Conservation (phyloP, 192 early-diverging fungal species). For the Pilobolus umbonatus region DNA sequence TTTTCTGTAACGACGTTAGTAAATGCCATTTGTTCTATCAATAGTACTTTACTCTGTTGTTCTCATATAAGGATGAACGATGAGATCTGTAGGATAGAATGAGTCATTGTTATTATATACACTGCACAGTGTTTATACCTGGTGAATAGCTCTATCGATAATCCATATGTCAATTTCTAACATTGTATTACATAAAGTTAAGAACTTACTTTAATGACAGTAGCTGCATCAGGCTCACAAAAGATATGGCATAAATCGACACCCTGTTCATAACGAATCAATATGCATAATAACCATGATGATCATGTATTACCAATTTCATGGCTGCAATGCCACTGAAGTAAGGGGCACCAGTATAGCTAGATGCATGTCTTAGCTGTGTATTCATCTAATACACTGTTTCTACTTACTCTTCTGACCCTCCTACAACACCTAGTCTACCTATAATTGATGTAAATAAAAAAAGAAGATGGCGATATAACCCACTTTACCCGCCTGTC, state of each 20-base stretch:
- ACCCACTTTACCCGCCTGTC: constrained; percentile 63
- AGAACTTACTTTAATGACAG: constrained; percentile 63
- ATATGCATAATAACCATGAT: neutral
- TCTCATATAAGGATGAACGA: constrained; percentile 87
- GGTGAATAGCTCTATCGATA: constrained; percentile 37
- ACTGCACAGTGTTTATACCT: constrained; percentile 18
- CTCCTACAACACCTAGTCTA: constrained; percentile 69
- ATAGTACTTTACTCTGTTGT: constrained; percentile 27
- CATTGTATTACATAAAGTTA: neutral
- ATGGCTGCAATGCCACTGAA: constrained; percentile 74
- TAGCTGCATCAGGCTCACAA: constrained; percentile 74
- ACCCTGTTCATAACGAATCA: constrained; percentile 38
- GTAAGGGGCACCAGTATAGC: constrained; percentile 91
- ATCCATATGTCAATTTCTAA: constrained; percentile 5
- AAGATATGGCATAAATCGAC: constrained; percentile 82
- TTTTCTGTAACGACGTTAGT: neutral
- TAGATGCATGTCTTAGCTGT: constrained; percentile 12
- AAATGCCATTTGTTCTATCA: neutral
- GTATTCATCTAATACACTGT: neutral
- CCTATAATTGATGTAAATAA: constrained; percentile 39
- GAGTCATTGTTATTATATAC: neutral
- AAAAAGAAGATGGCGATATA: neutral
- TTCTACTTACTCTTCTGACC: constrained; percentile 71
- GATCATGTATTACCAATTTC: constrained; percentile 50
- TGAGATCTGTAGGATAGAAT: constrained; percentile 57